Evolutionary conservation across 2,329 filamentous ascomycete genomes (phyloP), one percentile per base, ranked within the genome.

Genomic region (Cryoendolithus antarcticus): DNA sequence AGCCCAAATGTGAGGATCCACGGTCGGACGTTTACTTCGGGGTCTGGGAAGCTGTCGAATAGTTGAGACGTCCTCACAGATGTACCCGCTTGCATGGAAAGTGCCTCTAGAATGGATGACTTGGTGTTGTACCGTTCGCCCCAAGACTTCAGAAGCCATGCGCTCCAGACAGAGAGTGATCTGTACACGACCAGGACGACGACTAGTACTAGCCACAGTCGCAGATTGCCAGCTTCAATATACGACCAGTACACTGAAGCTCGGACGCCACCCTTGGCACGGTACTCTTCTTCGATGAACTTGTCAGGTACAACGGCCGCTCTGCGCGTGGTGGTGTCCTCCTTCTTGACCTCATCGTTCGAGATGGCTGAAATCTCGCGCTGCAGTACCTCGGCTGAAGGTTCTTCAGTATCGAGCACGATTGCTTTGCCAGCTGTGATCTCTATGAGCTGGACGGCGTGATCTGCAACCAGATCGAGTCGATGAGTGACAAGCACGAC

Each of bases 81-180:
- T 32, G 9, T 32, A 9, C 9, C 31, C 11, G 31, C 4, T 32
- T 11, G 11, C 11, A 10, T 10, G 7, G 2, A 10, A 4, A 38
- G 32, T 11, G 19, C 32, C 4, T 21, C 27, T 8, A 41, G 28
- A 7, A 19, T 11, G 8, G 7, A 11, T 7, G 34, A 42, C 28
- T 50, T 44, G 7, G 45, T 49, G 29, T 67, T 63, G 57, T 88
- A 89, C 5, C 77, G 76, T 55, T 93, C 83, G 24, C 83, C 84
- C 86, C 86, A 94, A 19, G 80, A 72, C 56, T 94, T 93, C 39
- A 94, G 69, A 33, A 91, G 88, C 72, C 85, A 89, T 1, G 75
- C 78, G 51, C 85, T 74, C 1, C 70, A 70, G 30, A 93, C 67
- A 30, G 78, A 72, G 11, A 74, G 62, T 9, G 77, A 53, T 5